phyloP scores from a whole-genome alignment of 108 stramenopile genomes.

The Cylindrotheca fusiformis region DNA sequence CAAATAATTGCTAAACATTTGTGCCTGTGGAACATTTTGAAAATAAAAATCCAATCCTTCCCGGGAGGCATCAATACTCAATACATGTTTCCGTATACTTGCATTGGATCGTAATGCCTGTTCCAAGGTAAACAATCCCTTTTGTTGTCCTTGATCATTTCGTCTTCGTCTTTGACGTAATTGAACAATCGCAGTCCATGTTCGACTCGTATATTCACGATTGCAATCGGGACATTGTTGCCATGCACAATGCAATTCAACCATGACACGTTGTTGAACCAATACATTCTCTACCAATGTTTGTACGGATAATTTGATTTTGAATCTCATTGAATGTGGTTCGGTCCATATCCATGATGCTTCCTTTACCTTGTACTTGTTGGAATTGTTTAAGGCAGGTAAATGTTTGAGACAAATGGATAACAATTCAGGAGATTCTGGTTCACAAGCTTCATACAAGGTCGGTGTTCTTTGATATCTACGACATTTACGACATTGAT shows the following conservation, averaged over 20 bases:
- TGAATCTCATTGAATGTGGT: conserved; percentile 92
- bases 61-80: conserved; percentile 78
- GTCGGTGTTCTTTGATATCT: conserved; percentile 50
- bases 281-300: conserved; percentile 78
- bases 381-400: conserved; percentile 58
- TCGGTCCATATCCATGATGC: conserved; percentile 98
- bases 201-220: conserved; percentile 81
- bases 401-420: conserved; percentile 92
- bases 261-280: conserved; percentile 89
- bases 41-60: conserved; percentile 99
- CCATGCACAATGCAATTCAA: conserved; percentile 89
- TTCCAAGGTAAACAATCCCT: conserved; percentile 75
- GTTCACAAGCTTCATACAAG: conserved; percentile 58
- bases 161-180: conserved; percentile 75
- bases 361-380: conserved; percentile 55
- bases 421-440: conserved; percentile 92
- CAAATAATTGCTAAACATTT: conserved; percentile 85
- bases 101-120: conserved; percentile 68
- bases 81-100: conserved; percentile 73
- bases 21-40: conserved; percentile 66
- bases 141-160: conserved; percentile 25
- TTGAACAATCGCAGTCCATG: conserved; percentile 79
- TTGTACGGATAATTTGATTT: conserved; percentile 88
- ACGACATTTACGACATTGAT: conserved; percentile 93
- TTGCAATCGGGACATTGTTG: conserved; percentile 94